Base-by-base conservation (phyloP, 2,329 filamentous ascomycete species). In the Parastagonospora avenae region DNA sequence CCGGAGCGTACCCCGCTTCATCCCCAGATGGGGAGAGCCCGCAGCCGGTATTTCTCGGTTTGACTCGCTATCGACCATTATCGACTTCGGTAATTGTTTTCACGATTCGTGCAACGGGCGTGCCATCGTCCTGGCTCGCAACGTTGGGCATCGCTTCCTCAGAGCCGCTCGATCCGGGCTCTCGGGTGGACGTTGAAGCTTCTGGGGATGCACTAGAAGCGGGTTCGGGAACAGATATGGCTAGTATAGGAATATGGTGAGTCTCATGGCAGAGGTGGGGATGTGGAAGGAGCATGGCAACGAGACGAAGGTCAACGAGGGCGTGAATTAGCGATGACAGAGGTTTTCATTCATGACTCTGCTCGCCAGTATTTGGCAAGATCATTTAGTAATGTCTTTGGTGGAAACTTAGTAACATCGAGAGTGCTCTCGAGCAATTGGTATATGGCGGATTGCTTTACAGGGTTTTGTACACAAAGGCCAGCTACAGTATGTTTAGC, bases 361-460 rank as follows among this genome's bases (percentile, higher is more conserved):
- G 60, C 54, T 45, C 59, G 55, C 68, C 68, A 70, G 45, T 64
- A 64, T 19, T 52, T 65, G n/a, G 58, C 50, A 2, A 70, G 59
- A 46, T 71, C 67, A 14, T 60, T 54, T 14, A 70, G 43, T 24
- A 71, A 40, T 16, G 60, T 60, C 35, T 67, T 70, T 0, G 65
- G 64, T 33, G 68, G 68, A 31, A 68, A 70, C 19, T 64, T 69
- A 12, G 58, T 64, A 2, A 68, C 48, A 15, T 71, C 57, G 8
- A 71, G 57, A 6, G 59, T 69, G 31, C 53, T 60, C 37, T 68
- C 68, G 3, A 71, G 47, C 9, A 71, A 54, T 8, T 60, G 60
- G 8, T 66, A 31, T 8, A 71, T 60, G 16, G 57, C 62, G 4
- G 50, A 43, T 42, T 68, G 67, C 49, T 68, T 70, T 15, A 47